Percentiles rank a stretch among this genome's conserved stretches.
These are phyloP conservation scores for Panicum virgatum DNA, from an alignment of 202 grass and related monocot species.

Conservation along the genomic window DNA sequence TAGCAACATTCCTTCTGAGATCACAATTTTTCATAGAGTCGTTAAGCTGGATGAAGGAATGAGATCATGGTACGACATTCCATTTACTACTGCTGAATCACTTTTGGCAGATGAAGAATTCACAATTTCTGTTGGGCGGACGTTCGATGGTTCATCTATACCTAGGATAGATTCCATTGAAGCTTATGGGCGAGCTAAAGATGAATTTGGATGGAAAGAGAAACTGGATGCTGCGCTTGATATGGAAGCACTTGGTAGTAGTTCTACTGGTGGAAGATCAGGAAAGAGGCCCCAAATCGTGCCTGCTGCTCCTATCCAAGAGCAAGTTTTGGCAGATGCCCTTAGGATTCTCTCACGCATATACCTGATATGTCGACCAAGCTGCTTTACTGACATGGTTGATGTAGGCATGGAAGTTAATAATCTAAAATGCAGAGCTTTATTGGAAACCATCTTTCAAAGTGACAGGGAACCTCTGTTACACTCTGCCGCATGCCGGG, in stretches of 20 bases:
- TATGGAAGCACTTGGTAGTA: constrained; percentile 67
- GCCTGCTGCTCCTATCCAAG: constrained; percentile 74
- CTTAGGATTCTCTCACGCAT: constrained; percentile 80
- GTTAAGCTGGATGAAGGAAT: constrained; percentile 90
- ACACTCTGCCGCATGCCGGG: constrained; percentile 71
- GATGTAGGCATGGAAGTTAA: constrained; percentile 61
- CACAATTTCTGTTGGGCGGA: constrained; percentile 71
- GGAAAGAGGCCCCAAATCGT: constrained; percentile 49
- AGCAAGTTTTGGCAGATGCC: constrained; percentile 93
- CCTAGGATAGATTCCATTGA: constrained; percentile 86
- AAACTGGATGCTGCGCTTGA: constrained; percentile 96
- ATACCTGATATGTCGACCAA: constrained; percentile 66
- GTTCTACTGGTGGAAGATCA: constrained; percentile 41
- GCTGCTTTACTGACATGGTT: constrained; percentile 38
- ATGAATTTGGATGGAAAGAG: constrained; percentile 99
- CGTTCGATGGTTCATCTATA: constrained; percentile 75
- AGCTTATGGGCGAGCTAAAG: constrained; percentile 90
- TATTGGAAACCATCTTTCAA: constrained; percentile 92
- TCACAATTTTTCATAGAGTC: constrained; percentile 84
- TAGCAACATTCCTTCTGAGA: constrained; percentile 82
- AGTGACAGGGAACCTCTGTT: constrained; percentile 86
- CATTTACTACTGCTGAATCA: constrained; percentile 89
- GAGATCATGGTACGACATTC: constrained; percentile 96
- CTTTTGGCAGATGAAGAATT: constrained; percentile 96
- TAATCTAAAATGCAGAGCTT: constrained; percentile 68